phyloP scores from a whole-genome alignment of 208 protist genomes.

The Leishmania tropica region DNA sequence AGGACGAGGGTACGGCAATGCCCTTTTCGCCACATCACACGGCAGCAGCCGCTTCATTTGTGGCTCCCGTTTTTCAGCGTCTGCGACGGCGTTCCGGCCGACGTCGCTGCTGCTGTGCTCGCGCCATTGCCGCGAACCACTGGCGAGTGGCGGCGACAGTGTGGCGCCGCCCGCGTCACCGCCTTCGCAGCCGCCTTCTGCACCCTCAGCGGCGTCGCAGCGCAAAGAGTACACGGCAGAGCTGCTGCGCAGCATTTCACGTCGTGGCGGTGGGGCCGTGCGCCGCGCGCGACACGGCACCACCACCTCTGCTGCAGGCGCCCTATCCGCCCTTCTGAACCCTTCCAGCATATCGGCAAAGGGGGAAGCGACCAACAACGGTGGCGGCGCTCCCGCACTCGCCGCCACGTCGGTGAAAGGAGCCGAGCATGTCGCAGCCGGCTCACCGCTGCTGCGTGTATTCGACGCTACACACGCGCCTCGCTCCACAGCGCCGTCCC shows the following conservation, averaged over 20 bases:
- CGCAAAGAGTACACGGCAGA: constrained; percentile 12
- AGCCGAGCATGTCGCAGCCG: not conserved
- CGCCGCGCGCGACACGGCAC: not conserved
- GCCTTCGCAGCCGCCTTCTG: not conserved
- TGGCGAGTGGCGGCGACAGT: not conserved
- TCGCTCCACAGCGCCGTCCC: not conserved
- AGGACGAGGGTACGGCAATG: not conserved
- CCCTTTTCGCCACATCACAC: not conserved
- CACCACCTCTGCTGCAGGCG: not conserved
- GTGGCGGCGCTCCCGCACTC: not conserved
- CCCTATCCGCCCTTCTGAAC: constrained; percentile 1
- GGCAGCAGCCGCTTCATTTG: not conserved
- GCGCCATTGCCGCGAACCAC: not conserved
- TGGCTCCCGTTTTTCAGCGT: not conserved
- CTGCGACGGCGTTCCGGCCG: not conserved
- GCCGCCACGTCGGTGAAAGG: not conserved
- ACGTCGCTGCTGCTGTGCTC: constrained; percentile 8
- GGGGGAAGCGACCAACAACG: not conserved
- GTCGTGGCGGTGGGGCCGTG: constrained; percentile 10
- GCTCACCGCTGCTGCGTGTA: constrained; percentile 17
- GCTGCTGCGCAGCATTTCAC: constrained; percentile 26
- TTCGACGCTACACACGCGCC: constrained; percentile 15
- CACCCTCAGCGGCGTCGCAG: not conserved
- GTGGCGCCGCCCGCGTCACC: not conserved
- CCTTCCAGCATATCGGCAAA: not conserved